Evolutionary conservation across 2,329 filamentous ascomycete species (phyloP).

Genomic region (Dactylellina drechsleri): DNA sequence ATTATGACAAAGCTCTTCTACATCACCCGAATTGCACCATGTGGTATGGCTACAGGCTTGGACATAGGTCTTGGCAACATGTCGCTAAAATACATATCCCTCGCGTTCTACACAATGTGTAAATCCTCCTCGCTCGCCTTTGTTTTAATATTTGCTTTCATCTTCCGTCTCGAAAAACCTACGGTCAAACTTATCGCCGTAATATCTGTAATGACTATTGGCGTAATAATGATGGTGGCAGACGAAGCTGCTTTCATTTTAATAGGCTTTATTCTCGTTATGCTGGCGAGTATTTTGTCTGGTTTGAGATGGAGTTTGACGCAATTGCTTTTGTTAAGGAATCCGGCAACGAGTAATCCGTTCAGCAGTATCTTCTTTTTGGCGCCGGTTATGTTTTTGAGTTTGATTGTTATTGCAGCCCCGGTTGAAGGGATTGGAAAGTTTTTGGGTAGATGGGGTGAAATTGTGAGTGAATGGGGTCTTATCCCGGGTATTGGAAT

Average conservation of each 20-base stretch:
- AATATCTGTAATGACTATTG: conserved; percentile 89
- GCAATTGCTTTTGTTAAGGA: conserved; percentile 91
- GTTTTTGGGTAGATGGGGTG: conserved; percentile 73
- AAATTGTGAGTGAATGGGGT: conserved; percentile 75
- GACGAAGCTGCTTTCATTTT: conserved; percentile 90
- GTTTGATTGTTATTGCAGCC: conserved; percentile 80
- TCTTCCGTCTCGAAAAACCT: conserved; percentile 88
- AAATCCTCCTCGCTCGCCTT: conserved; percentile 97
- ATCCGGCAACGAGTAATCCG: conserved; percentile 93
- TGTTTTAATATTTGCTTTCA: conserved; percentile 91
- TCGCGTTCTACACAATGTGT: conserved; percentile 95
- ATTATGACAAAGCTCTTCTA: conserved; percentile 92
- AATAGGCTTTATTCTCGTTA: conserved; percentile 89
- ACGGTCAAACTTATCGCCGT: conserved; percentile 87
- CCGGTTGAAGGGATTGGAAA: conserved; percentile 82
- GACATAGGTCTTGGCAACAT: conserved; percentile 97
- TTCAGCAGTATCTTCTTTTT: conserved; percentile 98
- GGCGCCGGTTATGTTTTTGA: conserved; percentile 94
- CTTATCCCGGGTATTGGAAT: conserved; percentile 73
- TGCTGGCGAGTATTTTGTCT: conserved; percentile 91
- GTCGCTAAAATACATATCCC: conserved; percentile 91
- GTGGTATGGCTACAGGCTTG: conserved; percentile 88
- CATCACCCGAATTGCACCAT: conserved; percentile 87
- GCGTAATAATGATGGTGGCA: conserved; percentile 97
- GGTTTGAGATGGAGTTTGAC: conserved; percentile 99